Conservation (phyloP, 148 eudicot genomes). For the Amaranthus cruentus region DNA sequence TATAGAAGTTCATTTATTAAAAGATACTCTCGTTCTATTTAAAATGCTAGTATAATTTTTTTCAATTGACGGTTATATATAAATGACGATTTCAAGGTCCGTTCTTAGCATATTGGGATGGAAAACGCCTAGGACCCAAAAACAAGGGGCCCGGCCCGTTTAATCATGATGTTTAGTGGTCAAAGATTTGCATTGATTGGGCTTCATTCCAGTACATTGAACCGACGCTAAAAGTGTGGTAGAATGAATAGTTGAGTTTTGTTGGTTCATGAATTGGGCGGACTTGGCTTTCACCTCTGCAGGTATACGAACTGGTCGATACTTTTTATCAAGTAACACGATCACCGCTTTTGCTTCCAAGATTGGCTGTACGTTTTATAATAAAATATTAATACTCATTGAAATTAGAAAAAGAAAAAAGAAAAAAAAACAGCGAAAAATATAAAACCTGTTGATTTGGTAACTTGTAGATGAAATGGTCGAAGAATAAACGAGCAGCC, state of each 20-base stretch:
- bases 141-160: no score
- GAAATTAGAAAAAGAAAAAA: not conserved
- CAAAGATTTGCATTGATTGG: no score
- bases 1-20: no score
- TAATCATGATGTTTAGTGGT: no score
- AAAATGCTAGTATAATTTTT: no score
- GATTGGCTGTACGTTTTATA: constrained; percentile 44
- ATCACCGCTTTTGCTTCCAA: constrained; percentile 76
- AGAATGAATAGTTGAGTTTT: constrained; percentile 18
- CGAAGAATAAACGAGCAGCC: constrained; percentile 66
- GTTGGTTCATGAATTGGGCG: constrained; percentile 42
- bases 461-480: constrained; percentile 64
- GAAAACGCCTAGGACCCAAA: no score
- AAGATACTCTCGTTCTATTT: no score
- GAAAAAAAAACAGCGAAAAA: not conserved
- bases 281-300: constrained; percentile 51
- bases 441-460: constrained; percentile 62
- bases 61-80: no score
- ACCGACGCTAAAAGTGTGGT: no score
- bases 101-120: no score
- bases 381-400: not conserved
- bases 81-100: no score
- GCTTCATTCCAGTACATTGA: no score
- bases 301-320: constrained; percentile 77
- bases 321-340: constrained; percentile 80